These are phyloP conservation scores for Arthrobotrys sphaeroides DNA, from an alignment of 2,329 filamentous ascomycete genomes.

Conservation along the genomic window DNA sequence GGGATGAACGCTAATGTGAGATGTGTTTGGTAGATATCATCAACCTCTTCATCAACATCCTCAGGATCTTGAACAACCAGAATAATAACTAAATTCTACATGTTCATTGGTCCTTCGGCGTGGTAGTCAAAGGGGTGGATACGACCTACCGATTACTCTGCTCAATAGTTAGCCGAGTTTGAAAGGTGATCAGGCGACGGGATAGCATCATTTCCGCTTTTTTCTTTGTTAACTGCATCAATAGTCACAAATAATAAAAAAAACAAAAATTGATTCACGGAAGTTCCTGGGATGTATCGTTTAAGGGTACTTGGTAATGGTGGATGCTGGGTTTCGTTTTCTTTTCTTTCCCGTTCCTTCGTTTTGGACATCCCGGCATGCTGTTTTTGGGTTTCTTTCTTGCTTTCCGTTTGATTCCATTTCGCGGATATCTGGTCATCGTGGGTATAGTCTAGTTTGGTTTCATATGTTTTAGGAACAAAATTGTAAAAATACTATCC, in stretches of 20 bases:
- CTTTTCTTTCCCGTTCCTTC: too few species aligned
- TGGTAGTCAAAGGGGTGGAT: not conserved
- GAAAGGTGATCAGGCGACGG: not conserved
- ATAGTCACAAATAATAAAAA: not conserved
- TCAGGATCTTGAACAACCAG: slow-evolving; percentile 95
- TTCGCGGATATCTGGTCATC: too few species aligned
- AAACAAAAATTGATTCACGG: not conserved
- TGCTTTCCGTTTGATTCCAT: not conserved
- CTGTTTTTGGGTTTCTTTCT: not conserved
- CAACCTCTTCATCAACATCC: slow-evolving; percentile 94
- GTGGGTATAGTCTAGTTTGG: too few species aligned
- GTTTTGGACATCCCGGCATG: too few species aligned
- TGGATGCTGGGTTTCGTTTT: not conserved
- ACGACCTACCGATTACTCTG: not conserved
- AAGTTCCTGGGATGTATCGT: not conserved
- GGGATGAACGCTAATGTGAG: not conserved
- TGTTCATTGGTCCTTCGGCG: not conserved
- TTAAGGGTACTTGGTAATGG: not conserved
- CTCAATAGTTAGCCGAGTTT: not conserved
- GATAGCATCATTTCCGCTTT: not conserved
- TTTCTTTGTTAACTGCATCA: not conserved
- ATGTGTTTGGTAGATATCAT: slow-evolving; percentile 72
- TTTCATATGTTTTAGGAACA: not conserved
- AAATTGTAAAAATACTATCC: not conserved
- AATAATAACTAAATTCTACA: slow-evolving; percentile 76